Percentiles rank a stretch among this genome's conserved stretches.
phyloP scores from a whole-genome alignment of 768 basidiomycete species.

The Mycena haematopus region DNA sequence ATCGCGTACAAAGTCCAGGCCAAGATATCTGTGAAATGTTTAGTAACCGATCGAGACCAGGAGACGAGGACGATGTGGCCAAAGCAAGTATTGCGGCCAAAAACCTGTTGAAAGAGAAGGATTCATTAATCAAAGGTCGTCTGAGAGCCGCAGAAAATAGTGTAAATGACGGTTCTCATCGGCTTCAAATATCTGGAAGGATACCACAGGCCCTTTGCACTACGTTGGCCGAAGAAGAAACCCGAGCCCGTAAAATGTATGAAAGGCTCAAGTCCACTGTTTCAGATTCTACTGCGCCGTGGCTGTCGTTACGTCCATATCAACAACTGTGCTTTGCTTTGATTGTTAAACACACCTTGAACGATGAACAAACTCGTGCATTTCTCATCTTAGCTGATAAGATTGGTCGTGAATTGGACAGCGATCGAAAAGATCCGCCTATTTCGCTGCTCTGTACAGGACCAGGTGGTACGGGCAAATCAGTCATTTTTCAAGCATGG shows the following conservation, averaged over 20 bases:
- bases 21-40: neutral
- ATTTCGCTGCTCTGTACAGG: neutral
- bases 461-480: neutral
- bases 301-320: neutral
- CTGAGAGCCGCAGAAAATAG: neutral
- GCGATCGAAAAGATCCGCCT: neutral
- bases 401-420: neutral
- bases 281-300: neutral
- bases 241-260: neutral
- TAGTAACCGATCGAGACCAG: neutral
- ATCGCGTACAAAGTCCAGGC: neutral
- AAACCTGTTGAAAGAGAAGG: neutral
- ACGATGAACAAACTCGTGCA: too few relatives aligned
- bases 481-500: neutral
- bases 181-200: neutral
- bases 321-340: neutral
- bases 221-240: slow-evolving; percentile 20
- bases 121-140: slow-evolving; percentile 4
- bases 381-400: neutral
- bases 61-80: neutral
- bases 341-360: neutral
- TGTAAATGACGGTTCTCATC: neutral
- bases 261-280: too few relatives aligned
- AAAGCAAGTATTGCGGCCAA: slow-evolving; percentile 2
- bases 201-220: slow-evolving; percentile 17